Conservation (phyloP, 1,139 yeast species). For the Casaregolazyma lundiana region DNA sequence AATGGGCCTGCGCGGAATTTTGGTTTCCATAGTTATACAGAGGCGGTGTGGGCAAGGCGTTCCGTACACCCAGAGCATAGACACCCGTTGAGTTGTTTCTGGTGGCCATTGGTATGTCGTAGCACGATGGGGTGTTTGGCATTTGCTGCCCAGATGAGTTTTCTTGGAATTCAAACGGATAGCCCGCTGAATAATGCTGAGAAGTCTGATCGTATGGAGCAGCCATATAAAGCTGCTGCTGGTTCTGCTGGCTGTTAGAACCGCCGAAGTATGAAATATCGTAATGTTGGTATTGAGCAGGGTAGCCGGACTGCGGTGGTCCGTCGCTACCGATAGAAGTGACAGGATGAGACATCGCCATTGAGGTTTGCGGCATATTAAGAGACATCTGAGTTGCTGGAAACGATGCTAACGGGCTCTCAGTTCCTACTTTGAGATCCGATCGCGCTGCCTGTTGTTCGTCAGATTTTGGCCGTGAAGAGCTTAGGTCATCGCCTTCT, state of each 20-base stretch:
- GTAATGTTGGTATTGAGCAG: background rate
- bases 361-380: background rate
- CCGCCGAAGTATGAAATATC: slow-evolving; percentile 8
- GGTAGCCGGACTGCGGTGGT: background rate
- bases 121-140: slow-evolving; percentile 4
- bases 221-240: slow-evolving; percentile 7
- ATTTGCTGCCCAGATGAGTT: slow-evolving; percentile 9
- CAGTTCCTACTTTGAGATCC: background rate
- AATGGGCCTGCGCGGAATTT: background rate
- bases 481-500: background rate
- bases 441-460: background rate
- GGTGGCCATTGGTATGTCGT: slow-evolving; percentile 5
- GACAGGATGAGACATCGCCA: background rate
- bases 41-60: slow-evolving; percentile 11
- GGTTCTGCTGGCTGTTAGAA: slow-evolving; percentile 6
- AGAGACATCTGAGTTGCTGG: background rate
- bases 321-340: background rate
- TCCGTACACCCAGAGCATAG: background rate
- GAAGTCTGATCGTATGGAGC: slow-evolving; percentile 10
- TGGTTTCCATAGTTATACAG: slow-evolving; percentile 11
- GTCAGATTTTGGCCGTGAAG: background rate
- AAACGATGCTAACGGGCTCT: background rate
- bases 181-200: slow-evolving; percentile 5
- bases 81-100: slow-evolving; percentile 8
- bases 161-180: slow-evolving; percentile 7